Conservation (phyloP, 176 grass and related monocot genomes). For the Lolium perenne region DNA sequence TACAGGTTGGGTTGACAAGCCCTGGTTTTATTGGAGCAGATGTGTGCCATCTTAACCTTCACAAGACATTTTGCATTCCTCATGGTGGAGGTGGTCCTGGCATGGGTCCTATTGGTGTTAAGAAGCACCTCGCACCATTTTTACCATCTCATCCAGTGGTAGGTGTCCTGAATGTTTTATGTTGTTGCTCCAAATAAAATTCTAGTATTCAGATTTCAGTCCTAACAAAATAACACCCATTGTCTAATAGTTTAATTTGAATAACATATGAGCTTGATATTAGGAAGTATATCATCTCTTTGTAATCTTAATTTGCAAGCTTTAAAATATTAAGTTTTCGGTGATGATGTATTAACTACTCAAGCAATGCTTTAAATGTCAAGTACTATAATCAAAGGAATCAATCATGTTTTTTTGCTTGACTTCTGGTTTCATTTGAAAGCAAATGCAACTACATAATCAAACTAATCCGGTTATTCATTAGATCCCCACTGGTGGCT, state of each 20-base stretch:
- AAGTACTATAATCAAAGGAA: slow-evolving; percentile 1
- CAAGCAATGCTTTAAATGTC: not conserved
- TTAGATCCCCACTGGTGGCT: slow-evolving; percentile 87
- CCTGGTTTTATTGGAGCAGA: slow-evolving; percentile 99
- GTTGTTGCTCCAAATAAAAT: slow-evolving; percentile 20
- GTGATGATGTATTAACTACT: slow-evolving; percentile 8
- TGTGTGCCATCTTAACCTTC: slow-evolving; percentile 98
- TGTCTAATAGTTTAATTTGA: slow-evolving; percentile 1
- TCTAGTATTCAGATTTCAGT: not conserved
- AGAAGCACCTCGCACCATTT: slow-evolving; percentile 97
- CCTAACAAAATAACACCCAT: not conserved
- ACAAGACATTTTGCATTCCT: slow-evolving; percentile 99
- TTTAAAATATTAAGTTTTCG: slow-evolving; percentile 1
- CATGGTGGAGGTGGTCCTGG: slow-evolving; percentile 99
- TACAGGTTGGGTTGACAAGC: slow-evolving; percentile 95
- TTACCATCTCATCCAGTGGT: slow-evolving; percentile 99
- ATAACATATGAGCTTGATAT: not conserved
- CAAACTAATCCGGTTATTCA: slow-evolving; percentile 14
- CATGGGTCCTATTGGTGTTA: slow-evolving; percentile 99
- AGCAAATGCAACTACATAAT: slow-evolving; percentile 8
- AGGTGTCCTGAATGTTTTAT: slow-evolving; percentile 46
- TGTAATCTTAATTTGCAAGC: not conserved
- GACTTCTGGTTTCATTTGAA: slow-evolving; percentile 12
- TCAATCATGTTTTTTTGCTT: not conserved
- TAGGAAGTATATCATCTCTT: not conserved